These are phyloP conservation scores for Candida cerambycidarum DNA, from an alignment of 805 yeast species.

Conservation along the genomic window DNA sequence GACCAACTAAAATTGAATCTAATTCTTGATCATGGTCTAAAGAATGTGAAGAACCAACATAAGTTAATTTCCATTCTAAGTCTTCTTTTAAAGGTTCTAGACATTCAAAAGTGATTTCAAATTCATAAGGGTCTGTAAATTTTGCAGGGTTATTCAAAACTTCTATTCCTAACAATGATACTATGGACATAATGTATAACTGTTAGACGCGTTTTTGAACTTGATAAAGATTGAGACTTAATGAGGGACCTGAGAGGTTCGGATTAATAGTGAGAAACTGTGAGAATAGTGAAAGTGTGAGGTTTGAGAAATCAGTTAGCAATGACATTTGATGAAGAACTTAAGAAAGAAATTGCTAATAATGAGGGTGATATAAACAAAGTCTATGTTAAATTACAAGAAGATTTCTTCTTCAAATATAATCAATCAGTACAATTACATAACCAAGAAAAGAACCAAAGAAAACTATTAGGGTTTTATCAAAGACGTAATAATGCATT, in stretches of 20 bases:
- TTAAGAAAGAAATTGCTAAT: slow-evolving; percentile 12
- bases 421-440: slow-evolving; percentile 20
- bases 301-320: background rate
- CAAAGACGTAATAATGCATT: slow-evolving; percentile 39
- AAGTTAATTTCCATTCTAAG: slow-evolving; percentile 95
- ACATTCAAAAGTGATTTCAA: slow-evolving; percentile 97
- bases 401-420: slow-evolving; percentile 13
- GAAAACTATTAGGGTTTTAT: slow-evolving; percentile 33
- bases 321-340: slow-evolving; percentile 8
- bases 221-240: background rate
- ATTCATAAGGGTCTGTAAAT: slow-evolving; percentile 90
- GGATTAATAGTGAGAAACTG: no score
- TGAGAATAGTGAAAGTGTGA: no score
- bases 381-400: slow-evolving; percentile 14
- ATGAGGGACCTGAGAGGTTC: background rate
- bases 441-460: slow-evolving; percentile 31
- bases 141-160: slow-evolving; percentile 94
- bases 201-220: slow-evolving; percentile 7
- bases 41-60: slow-evolving; percentile 94
- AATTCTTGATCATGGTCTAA: slow-evolving; percentile 95
- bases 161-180: slow-evolving; percentile 85
- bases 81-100: slow-evolving; percentile 89
- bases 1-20: slow-evolving; percentile 96
- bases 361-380: slow-evolving; percentile 16
- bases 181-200: slow-evolving; percentile 71